Evolutionary conservation across 2,329 filamentous ascomycete genomes (phyloP).

Genomic region (Shiraia bambusicola): DNA sequence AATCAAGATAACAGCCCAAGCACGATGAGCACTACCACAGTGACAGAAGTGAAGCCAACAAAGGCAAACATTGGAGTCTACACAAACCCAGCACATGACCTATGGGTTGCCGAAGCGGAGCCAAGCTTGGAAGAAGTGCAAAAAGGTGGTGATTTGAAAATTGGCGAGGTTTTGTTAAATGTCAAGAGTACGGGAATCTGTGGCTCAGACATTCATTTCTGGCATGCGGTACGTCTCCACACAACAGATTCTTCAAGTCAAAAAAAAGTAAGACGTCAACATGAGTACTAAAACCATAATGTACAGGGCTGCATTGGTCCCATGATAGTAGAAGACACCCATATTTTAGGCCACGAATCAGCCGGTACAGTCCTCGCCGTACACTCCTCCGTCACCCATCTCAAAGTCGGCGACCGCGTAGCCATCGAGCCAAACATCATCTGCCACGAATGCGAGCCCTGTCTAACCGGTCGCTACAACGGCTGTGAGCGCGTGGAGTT

Average conservation of each 20-base stretch:
- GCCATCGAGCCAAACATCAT: constrained; percentile 94
- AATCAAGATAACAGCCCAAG: background rate
- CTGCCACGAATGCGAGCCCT: constrained; percentile 87
- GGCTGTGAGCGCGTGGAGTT: constrained; percentile 86
- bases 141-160: constrained; percentile 67
- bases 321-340: constrained; percentile 86
- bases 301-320: constrained; percentile 78
- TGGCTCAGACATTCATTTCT: constrained; percentile 95
- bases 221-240: constrained; percentile 70
- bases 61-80: constrained; percentile 95
- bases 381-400: constrained; percentile 73
- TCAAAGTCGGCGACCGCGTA: constrained; percentile 85
- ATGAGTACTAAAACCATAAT: constrained; percentile 4
- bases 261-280: too few species aligned
- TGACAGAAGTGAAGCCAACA: constrained; percentile 51
- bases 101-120: constrained; percentile 81
- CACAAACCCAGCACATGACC: constrained; percentile 88
- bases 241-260: too few species aligned
- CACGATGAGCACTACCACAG: constrained; percentile 37
- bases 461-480: constrained; percentile 91
- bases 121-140: constrained; percentile 75
- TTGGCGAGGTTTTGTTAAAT: constrained; percentile 82
- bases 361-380: constrained; percentile 79
- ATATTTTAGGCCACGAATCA: constrained; percentile 93
- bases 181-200: constrained; percentile 96